A percentile compares a stretch with the other conserved stretches of the same genome.
Evolutionary conservation across 768 basidiomycete species (phyloP).

Genomic region (Clathrus columnatus): DNA sequence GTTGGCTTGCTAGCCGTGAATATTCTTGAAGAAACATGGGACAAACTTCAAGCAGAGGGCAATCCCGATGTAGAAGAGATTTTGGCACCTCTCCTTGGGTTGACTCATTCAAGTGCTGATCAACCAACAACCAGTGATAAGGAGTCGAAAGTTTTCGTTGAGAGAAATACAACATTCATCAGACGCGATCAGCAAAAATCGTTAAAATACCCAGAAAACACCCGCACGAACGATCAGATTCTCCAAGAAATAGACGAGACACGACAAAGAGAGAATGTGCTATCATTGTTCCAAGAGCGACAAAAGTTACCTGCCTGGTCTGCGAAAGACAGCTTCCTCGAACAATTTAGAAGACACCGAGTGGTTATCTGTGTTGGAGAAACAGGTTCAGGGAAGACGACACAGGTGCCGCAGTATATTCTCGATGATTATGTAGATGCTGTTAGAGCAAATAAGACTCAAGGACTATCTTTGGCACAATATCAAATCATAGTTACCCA

Average conservation of each 20-base stretch:
- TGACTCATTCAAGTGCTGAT: constrained; percentile 22
- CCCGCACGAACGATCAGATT: constrained; percentile 40
- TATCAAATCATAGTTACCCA: constrained; percentile 71
- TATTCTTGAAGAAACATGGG: constrained; percentile 64
- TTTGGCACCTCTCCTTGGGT: constrained; percentile 47
- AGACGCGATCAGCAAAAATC: no score
- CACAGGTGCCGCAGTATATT: constrained; percentile 90
- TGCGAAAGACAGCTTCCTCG: constrained; percentile 54
- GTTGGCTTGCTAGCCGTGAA: constrained; percentile 66
- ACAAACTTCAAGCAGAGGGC: constrained; percentile 51
- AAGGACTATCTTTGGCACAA: background rate
- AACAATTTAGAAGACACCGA: constrained; percentile 44
- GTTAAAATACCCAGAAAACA: no score
- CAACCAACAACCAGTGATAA: constrained; percentile 11
- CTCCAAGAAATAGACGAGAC: constrained; percentile 43
- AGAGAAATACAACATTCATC: background rate
- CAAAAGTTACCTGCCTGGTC: constrained; percentile 69
- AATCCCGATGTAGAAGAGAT: constrained; percentile 71
- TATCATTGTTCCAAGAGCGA: constrained; percentile 45
- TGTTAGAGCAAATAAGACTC: constrained; percentile 49
- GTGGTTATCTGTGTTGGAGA: constrained; percentile 86
- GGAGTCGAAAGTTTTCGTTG: no score
- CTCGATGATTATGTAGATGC: constrained; percentile 50
- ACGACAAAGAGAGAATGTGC: constrained; percentile 40
- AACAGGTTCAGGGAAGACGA: constrained; percentile 90